Conservation (phyloP, 2,329 filamentous ascomycete genomes). For the Helotiales sp. region DNA sequence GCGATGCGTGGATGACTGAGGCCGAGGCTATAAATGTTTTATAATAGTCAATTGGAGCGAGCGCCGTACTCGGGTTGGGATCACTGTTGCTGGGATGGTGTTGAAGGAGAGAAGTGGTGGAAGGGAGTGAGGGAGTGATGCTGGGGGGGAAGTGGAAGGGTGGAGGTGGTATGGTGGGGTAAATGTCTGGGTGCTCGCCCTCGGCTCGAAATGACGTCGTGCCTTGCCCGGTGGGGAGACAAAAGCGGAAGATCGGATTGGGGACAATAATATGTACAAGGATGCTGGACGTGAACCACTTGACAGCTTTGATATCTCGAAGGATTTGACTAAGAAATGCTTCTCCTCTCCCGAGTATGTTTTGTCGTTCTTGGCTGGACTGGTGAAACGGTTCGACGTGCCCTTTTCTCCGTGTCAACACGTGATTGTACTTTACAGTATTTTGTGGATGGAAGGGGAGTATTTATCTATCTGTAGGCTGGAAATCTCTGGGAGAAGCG, state of each 20-base stretch:
- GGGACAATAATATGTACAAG: background rate
- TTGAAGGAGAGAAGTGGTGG: background rate
- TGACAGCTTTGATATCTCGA: background rate
- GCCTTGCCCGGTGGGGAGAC: background rate
- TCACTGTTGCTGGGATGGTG: background rate
- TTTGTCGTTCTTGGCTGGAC: background rate
- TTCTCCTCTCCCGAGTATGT: background rate
- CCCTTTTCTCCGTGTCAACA: background rate
- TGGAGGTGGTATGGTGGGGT: background rate
- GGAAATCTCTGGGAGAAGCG: background rate
- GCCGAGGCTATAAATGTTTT: background rate
- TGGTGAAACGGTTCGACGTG: background rate
- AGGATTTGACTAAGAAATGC: background rate
- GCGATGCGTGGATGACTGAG: background rate
- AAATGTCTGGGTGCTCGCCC: background rate
- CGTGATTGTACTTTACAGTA: background rate
- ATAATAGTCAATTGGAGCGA: background rate
- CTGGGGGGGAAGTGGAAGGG: background rate
- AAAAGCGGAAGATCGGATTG: background rate
- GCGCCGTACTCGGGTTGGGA: background rate
- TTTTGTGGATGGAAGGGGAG: background rate
- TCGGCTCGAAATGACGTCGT: constrained; percentile 13
- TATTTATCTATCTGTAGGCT: background rate
- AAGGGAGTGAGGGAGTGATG: background rate
- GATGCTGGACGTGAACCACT: background rate